Evolutionary conservation across 2,329 filamentous ascomycete species (phyloP), one percentile per base, ranked within the genome.

Genomic region (Dothistroma pini): DNA sequence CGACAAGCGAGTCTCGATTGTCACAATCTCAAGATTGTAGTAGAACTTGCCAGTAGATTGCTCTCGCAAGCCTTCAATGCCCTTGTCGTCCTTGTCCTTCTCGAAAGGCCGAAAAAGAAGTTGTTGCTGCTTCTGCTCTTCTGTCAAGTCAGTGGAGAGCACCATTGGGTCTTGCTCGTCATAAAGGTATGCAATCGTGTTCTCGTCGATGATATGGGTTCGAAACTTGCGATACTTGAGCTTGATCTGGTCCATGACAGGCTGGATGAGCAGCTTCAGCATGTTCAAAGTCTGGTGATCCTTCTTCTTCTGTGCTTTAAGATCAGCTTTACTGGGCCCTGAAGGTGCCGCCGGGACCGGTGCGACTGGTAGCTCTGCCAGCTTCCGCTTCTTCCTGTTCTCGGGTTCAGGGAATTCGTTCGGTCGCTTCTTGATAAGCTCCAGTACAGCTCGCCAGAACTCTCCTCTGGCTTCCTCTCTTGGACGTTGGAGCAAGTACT

Each of bases 171-270:
- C 87, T 41, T 87, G 84, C 73, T 97, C 93, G 31, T 91, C 87
- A 70, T 91, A 90, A 1, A 97, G 81, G 73, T 97, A 96, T 21
- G 86, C 82, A 61, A 96, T 91, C 65, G 87, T 84, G 11, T 77
- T 75, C 56, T 90, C 87, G 1, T 90, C 86, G 63, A 99, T 88
- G 48, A 91, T 85, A 0, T 91, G 88, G 58, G 87, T 86, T 63
- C 92, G 85, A 77, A 97, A 97, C 68, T 91, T 91, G 73, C 89
- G 90, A 78, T 96, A 96, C 73, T 89, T 92, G 63, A 83, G 82
- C 75, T 96, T 95, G 72, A 99, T 91, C 76, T 97, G 91, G 68
- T 99, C 93, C 92, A 99, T 97, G 68, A 97, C 91, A 1, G 91
- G 91, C 75, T 97, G 93, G 58, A 99, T 86, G 57, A 89, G 82